Evolutionary conservation across 495 filamentous ascomycete genomes (phyloP).

Genomic region (Pseudevernia furfuracea): DNA sequence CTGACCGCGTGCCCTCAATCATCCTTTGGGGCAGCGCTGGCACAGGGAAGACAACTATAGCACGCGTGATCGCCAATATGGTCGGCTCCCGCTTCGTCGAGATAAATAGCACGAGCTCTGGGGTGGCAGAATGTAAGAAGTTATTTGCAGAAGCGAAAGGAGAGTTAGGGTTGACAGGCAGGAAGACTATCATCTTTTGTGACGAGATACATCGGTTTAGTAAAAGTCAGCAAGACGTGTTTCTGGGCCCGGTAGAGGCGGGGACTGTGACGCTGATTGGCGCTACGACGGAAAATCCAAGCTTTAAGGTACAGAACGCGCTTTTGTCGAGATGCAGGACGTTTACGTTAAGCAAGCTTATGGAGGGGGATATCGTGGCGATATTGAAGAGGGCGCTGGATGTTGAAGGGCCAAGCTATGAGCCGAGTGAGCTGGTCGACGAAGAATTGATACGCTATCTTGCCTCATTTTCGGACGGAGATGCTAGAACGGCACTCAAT

Average conservation of each 20-base stretch:
- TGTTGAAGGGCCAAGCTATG: constrained; percentile 49
- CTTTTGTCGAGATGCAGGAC: constrained; percentile 83
- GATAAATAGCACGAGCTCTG: constrained; percentile 86
- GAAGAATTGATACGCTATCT: constrained; percentile 72
- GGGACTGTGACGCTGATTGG: constrained; percentile 88
- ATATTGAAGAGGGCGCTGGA: constrained; percentile 70
- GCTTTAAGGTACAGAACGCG: constrained; percentile 86
- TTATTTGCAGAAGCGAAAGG: constrained; percentile 78
- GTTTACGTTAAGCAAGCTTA: constrained; percentile 73
- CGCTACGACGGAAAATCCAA: constrained; percentile 94
- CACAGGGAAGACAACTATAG: constrained; percentile 95
- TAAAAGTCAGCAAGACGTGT: constrained; percentile 92
- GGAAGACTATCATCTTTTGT: constrained; percentile 94
- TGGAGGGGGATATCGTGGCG: constrained; percentile 56
- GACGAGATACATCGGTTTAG: constrained; percentile 95
- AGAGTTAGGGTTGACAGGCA: constrained; percentile 72
- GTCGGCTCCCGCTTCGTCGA: constrained; percentile 83
- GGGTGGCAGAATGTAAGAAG: constrained; percentile 93
- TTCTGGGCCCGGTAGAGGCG: constrained; percentile 84
- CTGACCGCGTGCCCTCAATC: constrained; percentile 84
- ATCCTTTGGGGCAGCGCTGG: constrained; percentile 89
- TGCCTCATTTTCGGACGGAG: constrained; percentile 78
- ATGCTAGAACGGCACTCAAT: constrained; percentile 87
- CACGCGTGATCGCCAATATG: constrained; percentile 77
- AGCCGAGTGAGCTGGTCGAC: constrained; percentile 58